A percentile compares a stretch with the other conserved stretches of the same genome.
Evolutionary conservation across 768 basidiomycete species (phyloP).

Genomic region (Amanita thiersii): DNA sequence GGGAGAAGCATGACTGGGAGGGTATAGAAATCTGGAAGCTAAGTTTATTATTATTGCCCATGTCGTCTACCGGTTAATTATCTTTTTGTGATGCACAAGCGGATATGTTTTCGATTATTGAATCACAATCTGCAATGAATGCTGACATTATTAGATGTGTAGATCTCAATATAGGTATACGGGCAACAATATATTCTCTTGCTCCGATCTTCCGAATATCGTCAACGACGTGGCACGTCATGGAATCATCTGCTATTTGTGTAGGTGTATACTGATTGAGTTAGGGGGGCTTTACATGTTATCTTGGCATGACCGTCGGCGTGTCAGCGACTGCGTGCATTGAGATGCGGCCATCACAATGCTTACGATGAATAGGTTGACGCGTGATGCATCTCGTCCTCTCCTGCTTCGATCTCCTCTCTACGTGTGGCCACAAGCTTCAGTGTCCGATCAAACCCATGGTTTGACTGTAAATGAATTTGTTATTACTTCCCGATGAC

Average conservation of each 20-base stretch:
- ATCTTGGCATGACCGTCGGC: background rate
- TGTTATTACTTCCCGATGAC: slow-evolving; percentile 8
- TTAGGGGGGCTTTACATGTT: background rate
- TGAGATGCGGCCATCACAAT: slow-evolving; percentile 8
- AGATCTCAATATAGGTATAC: background rate
- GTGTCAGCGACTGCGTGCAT: background rate
- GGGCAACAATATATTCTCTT: no score
- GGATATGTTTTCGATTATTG: no score
- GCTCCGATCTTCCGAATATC: no score
- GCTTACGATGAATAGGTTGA: background rate
- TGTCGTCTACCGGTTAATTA: no score
- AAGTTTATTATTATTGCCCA: slow-evolving; percentile 15
- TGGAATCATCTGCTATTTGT: background rate
- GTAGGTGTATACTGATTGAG: background rate
- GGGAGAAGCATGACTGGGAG: slow-evolving; percentile 70
- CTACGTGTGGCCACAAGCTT: slow-evolving; percentile 47
- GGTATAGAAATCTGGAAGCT: slow-evolving; percentile 77
- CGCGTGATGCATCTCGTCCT: slow-evolving; percentile 1
- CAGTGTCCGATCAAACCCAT: slow-evolving; percentile 68
- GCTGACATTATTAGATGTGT: background rate
- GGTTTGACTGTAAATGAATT: slow-evolving; percentile 41
- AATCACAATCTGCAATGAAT: no score
- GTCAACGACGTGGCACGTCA: background rate
- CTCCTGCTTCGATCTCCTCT: slow-evolving; percentile 34
- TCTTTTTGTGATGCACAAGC: no score